A percentile compares a stretch with the other conserved stretches of the same genome.
phyloP scores from a whole-genome alignment of 106 monocot species.

The Phalaenopsis equestris region DNA sequence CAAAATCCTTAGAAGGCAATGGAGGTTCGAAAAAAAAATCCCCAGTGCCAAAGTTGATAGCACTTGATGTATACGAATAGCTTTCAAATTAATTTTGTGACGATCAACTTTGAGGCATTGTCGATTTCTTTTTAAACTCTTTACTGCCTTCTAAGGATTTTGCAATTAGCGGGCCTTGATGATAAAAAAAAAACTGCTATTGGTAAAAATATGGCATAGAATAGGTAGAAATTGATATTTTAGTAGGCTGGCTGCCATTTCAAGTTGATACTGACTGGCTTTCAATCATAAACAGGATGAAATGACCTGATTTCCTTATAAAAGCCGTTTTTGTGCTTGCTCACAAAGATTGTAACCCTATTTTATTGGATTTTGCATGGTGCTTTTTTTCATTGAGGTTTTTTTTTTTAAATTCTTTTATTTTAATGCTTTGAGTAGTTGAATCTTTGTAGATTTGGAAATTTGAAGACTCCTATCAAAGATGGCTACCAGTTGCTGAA shows the following conservation, averaged over 20 bases:
- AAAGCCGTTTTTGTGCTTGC: not conserved
- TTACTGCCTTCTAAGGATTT: not conserved
- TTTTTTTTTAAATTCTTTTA: not conserved
- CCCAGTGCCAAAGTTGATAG: no score
- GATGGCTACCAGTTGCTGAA: conserved; percentile 85
- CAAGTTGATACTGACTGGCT: not conserved
- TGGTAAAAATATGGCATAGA: not conserved
- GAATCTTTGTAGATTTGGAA: conserved; percentile 67
- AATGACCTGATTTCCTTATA: not conserved
- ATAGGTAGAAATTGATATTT: not conserved
- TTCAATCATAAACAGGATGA: not conserved
- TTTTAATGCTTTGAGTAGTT: not conserved
- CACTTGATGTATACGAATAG: not conserved
- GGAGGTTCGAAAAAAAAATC: no score
- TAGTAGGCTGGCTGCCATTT: not conserved
- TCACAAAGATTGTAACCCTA: not conserved
- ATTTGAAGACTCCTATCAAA: conserved; percentile 85
- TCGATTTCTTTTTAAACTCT: not conserved
- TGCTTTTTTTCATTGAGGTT: not conserved
- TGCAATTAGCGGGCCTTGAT: not conserved
- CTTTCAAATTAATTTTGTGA: not conserved
- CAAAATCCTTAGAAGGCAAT: no score
- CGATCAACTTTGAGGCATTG: not conserved
- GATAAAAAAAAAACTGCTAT: not conserved
- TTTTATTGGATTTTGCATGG: not conserved